Percentiles rank a stretch among this genome's conserved stretches.
Conservation (phyloP, 805 yeast genomes). For the Schwanniomyces pseudopolymorphus region DNA sequence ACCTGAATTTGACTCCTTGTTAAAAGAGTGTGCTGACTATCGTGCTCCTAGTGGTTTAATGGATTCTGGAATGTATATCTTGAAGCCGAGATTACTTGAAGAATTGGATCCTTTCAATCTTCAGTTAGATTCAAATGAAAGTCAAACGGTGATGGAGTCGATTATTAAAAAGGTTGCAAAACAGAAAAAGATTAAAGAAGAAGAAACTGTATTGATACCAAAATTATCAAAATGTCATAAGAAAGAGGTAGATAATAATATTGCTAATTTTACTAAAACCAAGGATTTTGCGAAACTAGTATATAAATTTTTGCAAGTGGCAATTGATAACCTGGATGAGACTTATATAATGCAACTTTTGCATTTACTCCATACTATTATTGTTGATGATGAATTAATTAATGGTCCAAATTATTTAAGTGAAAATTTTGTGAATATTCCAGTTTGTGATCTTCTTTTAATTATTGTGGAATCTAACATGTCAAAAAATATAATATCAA, state of each 20-base stretch:
- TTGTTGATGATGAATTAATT: constrained; percentile 48
- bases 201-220: constrained; percentile 53
- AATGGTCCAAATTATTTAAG: constrained; percentile 42
- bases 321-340: constrained; percentile 52
- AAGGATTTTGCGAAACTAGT: constrained; percentile 54
- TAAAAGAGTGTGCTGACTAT: constrained; percentile 63
- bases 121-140: constrained; percentile 46
- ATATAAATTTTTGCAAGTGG: constrained; percentile 54
- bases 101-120: constrained; percentile 64
- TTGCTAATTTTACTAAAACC: constrained; percentile 54
- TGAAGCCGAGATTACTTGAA: constrained; percentile 55
- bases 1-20: constrained; percentile 44
- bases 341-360: constrained; percentile 58
- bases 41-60: constrained; percentile 59
- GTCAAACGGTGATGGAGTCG: constrained; percentile 51
- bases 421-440: constrained; percentile 51
- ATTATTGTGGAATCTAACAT: constrained; percentile 50
- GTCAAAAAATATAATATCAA: constrained; percentile 47
- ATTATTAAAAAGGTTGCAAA: constrained; percentile 45
- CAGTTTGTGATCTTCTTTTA: constrained; percentile 56
- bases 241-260: constrained; percentile 30
- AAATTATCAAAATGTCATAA: constrained; percentile 28
- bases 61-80: constrained; percentile 63
- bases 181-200: constrained; percentile 31
- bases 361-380: constrained; percentile 67